Evolutionary conservation across 257 asterid species (phyloP).

Genomic region (Salvia hispanica): DNA sequence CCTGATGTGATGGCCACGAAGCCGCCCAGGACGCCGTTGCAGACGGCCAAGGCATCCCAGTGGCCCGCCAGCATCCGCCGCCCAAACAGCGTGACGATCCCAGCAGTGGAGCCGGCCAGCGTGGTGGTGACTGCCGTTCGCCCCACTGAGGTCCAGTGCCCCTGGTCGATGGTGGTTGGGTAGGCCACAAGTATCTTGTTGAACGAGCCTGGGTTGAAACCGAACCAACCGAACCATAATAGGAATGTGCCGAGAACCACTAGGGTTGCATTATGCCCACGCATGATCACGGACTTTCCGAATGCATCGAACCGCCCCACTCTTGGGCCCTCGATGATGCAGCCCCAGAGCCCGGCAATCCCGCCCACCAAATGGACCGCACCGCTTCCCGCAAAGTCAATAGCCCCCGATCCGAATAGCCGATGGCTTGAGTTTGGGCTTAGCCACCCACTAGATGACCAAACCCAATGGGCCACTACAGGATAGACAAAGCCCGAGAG

Average conservation of each 20-base stretch:
- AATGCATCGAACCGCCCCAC: constrained; percentile 64
- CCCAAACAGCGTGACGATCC: constrained; percentile 53
- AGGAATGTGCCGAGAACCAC: constrained; percentile 73
- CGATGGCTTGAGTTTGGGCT: constrained; percentile 47
- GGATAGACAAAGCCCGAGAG: constrained; percentile 69
- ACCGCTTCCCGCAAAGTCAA: constrained; percentile 77
- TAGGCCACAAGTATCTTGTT: constrained; percentile 48
- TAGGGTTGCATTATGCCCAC: constrained; percentile 72
- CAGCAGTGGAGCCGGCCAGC: constrained; percentile 73
- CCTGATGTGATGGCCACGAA: constrained; percentile 69
- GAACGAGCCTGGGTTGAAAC: constrained; percentile 75
- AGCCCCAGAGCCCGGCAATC: constrained; percentile 73
- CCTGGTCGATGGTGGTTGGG: constrained; percentile 47
- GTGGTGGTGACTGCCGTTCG: constrained; percentile 78
- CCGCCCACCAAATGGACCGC: constrained; percentile 84
- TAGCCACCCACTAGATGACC: constrained; percentile 71
- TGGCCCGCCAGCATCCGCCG: constrained; percentile 54
- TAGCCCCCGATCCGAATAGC: constrained; percentile 69
- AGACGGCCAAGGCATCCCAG: constrained; percentile 60
- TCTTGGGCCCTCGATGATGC: constrained; percentile 72
- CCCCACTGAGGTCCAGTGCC: constrained; percentile 71
- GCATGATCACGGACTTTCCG: constrained; percentile 60
- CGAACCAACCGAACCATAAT: constrained; percentile 82
- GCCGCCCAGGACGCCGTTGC: constrained; percentile 69
- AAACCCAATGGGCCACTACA: constrained; percentile 61